Base-by-base conservation (phyloP, 2,329 filamentous ascomycete species). In the Coleophoma eucalyptorum region DNA sequence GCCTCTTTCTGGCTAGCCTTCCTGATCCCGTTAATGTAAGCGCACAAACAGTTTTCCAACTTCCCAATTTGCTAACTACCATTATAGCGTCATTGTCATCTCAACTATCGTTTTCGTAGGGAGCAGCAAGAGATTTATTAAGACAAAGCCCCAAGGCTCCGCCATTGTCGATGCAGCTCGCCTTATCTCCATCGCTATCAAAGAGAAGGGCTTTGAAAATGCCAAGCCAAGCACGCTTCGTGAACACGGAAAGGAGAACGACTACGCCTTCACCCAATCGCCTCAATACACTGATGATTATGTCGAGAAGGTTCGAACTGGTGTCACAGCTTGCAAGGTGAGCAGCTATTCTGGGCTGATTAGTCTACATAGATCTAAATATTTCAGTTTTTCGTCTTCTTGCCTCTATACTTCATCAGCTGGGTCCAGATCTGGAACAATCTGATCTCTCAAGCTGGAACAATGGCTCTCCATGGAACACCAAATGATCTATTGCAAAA, bases 201-300 rank as follows among this genome's bases (percentile, higher is more conserved):
- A 73, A 58, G 65, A 71, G 56, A 72, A 73, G 38, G 83, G 86
- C 69, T 89, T 85, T 80, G 81, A 89, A 20, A 64, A 73, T 5
- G 81, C 81, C 51, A 87, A 86, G 70, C 86, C 86, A 2, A 86
- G 80, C 15, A 43, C 15, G 41, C 19, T 43, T 3, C 3, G 41
- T 6, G 41, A 43, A 13, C 72, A 74, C 38, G 72, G 87, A 7
- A 6, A 19, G 13, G 41, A 43, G 19, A 21, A 43, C 19, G 16
- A 49, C 72, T 64, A 54, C 65, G 56, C 50, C 56, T 8, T 67
- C 62, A 21, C 37, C 21, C 68, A 4, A 63, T 81, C 21, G 86
- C 90, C 90, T 83, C 86, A 83, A 0, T 90, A 89, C 58, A 87
- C 91, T 52, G 89, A 93, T 59, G 81, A 80, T 46, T 92, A 87